Evolutionary conservation across 129 eudicot species (phyloP), one percentile per base, ranked within the genome.

Genomic region (Solidago caesia): DNA sequence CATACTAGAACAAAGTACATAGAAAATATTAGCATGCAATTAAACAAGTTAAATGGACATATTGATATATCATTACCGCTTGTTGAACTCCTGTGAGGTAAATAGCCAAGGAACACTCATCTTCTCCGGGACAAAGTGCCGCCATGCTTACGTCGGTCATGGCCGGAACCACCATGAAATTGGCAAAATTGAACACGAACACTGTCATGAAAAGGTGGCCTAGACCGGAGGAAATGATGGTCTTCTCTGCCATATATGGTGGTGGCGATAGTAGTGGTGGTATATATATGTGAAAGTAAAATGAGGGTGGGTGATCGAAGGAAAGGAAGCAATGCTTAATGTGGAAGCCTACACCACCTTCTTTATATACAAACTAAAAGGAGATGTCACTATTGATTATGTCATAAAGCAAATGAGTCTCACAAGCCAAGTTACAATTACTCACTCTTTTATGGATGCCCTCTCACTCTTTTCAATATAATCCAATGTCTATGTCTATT

Each of bases 131-230:
- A 73, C 92, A 87, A 60, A 87, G 73, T 9, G 92, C 92, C 6
- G 77, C 69, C 92, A 87, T 84, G 70, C 80, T 84, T 67, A 87
- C 89, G 61, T 87, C 92, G 1, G 92, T 87, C 6, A 87, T 84
- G 75, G 89, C 85, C 64, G 92, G 92, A 80, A 87, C 78, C 74
- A 87, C 92, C 92, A 84, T 87, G 80, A 63, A 84, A 16, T 80
- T 53, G 8, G 87, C 84, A 77, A 87, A 87, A 59, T 77, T 82
- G 82, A 72, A 77, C 2, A 87, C 79, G 26, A 87, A 87, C 46
- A 84, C 80, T 21, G 89, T 87, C 82, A 82, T 82, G 78, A 82
- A 87, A 33, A 87, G 83, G 64, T 87, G 92, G 77, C 87, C 73
- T 58, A 87, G 66, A 70, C 87, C 87, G 6, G 77, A 67, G 14